Conservation (phyloP, 768 basidiomycete genomes). For the Cytidiella melzeri region DNA sequence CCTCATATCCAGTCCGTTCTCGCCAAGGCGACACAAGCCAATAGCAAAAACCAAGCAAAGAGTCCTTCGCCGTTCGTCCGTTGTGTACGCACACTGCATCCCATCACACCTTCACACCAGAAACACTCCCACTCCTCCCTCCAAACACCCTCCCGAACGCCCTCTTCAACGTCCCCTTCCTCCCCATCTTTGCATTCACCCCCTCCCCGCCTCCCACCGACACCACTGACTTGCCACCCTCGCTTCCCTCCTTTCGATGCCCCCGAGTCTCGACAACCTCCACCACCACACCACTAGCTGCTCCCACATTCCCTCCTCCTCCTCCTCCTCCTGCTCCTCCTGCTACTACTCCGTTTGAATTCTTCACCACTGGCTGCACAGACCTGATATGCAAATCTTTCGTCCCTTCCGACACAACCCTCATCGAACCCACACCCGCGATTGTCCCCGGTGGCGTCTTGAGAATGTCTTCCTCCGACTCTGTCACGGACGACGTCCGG, state of each 20-base stretch:
- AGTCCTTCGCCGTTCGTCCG: too few relatives aligned
- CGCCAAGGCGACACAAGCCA: too few relatives aligned
- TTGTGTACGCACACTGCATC: too few relatives aligned
- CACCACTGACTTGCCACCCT: background rate
- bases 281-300: background rate
- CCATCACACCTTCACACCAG: background rate
- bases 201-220: too few relatives aligned
- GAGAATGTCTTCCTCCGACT: background rate
- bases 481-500: slow-evolving; percentile 3
- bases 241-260: background rate
- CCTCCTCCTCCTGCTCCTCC: too few relatives aligned
- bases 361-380: background rate
- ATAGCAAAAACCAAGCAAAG: too few relatives aligned
- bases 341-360: background rate
- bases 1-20: too few relatives aligned
- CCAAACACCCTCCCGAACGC: slow-evolving; percentile 18
- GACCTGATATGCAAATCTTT: too few relatives aligned
- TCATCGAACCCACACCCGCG: background rate
- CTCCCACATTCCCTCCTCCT: background rate
- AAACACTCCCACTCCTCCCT: slow-evolving; percentile 4
- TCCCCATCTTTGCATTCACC: slow-evolving; percentile 8
- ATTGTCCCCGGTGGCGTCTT: background rate
- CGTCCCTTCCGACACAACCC: background rate
- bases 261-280: background rate
- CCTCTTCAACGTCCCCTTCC: slow-evolving; percentile 15